phyloP scores from a whole-genome alignment of 1,139 yeast species.

The Citeromyces hawaiiensis region DNA sequence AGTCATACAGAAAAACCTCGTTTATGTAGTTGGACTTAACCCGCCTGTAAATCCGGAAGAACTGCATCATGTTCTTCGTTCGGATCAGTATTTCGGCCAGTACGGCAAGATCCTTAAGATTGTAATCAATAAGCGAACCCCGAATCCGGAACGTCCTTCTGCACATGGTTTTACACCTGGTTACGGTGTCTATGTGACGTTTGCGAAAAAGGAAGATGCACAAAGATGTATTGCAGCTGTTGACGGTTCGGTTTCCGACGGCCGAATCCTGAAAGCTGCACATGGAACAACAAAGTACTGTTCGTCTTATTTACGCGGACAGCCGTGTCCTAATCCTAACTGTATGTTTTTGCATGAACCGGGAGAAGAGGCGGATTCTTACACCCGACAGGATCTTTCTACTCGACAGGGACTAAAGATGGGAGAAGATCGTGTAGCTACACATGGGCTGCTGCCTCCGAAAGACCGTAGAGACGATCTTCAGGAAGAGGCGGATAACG shows the following conservation, averaged over 20 bases:
- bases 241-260: conserved; percentile 91
- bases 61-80: conserved; percentile 67
- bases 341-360: conserved; percentile 99
- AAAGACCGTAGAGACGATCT: conserved; percentile 2
- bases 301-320: conserved; percentile 87
- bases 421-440: conserved; percentile 25
- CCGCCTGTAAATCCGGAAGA: conserved; percentile 89
- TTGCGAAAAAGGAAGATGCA: conserved; percentile 88
- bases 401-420: conserved; percentile 64
- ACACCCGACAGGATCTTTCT: conserved; percentile 83
- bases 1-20: conserved; percentile 93
- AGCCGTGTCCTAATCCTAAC: conserved; percentile 94
- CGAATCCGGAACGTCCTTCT: conserved; percentile 25
- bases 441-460: conserved; percentile 16
- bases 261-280: conserved; percentile 78
- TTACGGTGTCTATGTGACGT: conserved; percentile 91
- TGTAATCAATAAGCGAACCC: conserved; percentile 75
- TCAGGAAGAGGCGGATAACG: conserved; percentile 10
- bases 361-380: conserved; percentile 97
- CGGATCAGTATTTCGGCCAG: conserved; percentile 94
- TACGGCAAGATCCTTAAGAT: conserved; percentile 92
- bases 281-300: conserved; percentile 98
- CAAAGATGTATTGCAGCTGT: conserved; percentile 84
- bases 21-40: conserved; percentile 89
- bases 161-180: conserved; percentile 50